Conservation (phyloP, 2,329 filamentous ascomycete genomes). For the Macroventuria anomochaeta region DNA sequence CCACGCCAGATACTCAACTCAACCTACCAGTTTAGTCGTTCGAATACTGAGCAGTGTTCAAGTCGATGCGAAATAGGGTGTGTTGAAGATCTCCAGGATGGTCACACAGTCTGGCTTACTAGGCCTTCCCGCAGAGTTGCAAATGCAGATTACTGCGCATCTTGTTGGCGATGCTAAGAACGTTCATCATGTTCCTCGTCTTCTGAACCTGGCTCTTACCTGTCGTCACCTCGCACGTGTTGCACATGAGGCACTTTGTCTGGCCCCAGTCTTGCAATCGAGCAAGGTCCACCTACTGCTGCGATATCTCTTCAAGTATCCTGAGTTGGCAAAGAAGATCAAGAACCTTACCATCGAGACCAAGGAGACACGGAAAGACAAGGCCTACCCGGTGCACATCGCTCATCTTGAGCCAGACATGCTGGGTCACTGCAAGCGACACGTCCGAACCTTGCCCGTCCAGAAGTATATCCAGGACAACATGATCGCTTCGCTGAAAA, state of each 20-base stretch:
- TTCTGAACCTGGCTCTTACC: not conserved
- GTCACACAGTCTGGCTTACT: not conserved
- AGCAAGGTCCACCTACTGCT: conserved; percentile 5
- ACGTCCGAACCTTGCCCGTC: not conserved
- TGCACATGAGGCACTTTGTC: not conserved
- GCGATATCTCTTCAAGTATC: not conserved
- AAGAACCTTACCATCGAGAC: conserved; percentile 6
- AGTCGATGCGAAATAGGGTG: too few relatives aligned
- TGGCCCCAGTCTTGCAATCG: conserved; percentile 4
- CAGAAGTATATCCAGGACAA: not conserved
- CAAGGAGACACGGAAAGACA: not conserved
- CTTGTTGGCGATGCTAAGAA: not conserved
- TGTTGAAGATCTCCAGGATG: not conserved
- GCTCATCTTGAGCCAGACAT: not conserved
- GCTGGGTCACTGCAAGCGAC: not conserved
- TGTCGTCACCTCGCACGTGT: not conserved
- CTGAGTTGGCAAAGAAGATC: not conserved
- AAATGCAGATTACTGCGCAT: not conserved
- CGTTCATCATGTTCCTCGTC: not conserved
- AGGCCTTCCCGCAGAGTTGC: not conserved
- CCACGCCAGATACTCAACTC: not conserved
- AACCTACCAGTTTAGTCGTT: not conserved
- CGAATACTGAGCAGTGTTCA: too few relatives aligned
- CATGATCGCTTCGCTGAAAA: not conserved
- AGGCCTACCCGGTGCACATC: not conserved